A percentile compares a stretch with the other conserved stretches of the same genome.
phyloP scores from a whole-genome alignment of 257 asterid species.

The Solanum peruvianum region DNA sequence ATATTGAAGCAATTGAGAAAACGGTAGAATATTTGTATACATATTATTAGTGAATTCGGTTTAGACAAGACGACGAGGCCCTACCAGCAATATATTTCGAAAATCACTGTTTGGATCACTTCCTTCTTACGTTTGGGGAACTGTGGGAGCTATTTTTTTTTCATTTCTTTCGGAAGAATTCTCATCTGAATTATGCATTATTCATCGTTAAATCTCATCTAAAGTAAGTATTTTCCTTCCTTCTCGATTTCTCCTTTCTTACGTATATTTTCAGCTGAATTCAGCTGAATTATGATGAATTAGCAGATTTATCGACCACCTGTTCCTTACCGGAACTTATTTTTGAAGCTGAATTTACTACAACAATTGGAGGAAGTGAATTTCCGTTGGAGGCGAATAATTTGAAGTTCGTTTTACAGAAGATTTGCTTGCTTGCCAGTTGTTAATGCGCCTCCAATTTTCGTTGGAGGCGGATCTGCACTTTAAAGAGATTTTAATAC shows the following conservation, averaged over 20 bases:
- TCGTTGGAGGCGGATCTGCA: constrained; percentile 1
- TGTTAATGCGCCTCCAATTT: background rate
- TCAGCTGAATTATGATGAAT: background rate
- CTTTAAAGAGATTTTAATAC: background rate
- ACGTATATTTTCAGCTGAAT: background rate
- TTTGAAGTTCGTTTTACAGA: background rate
- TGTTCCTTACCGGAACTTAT: background rate
- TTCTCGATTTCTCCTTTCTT: background rate
- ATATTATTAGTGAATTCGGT: background rate
- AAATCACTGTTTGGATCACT: background rate
- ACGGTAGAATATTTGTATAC: background rate
- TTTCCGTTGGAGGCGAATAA: background rate
- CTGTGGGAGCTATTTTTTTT: background rate
- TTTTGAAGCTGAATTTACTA: background rate
- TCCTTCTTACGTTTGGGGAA: background rate
- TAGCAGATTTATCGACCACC: background rate
- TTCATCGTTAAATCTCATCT: background rate
- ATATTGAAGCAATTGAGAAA: background rate
- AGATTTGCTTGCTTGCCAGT: background rate
- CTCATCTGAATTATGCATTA: background rate
- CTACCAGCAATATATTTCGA: background rate
- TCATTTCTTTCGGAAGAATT: background rate
- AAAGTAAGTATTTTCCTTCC: background rate
- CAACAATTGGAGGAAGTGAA: background rate
- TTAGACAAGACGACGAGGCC: constrained; percentile 4